Conservation (phyloP, 1,139 yeast species). For the Arxiozyma telluris region DNA sequence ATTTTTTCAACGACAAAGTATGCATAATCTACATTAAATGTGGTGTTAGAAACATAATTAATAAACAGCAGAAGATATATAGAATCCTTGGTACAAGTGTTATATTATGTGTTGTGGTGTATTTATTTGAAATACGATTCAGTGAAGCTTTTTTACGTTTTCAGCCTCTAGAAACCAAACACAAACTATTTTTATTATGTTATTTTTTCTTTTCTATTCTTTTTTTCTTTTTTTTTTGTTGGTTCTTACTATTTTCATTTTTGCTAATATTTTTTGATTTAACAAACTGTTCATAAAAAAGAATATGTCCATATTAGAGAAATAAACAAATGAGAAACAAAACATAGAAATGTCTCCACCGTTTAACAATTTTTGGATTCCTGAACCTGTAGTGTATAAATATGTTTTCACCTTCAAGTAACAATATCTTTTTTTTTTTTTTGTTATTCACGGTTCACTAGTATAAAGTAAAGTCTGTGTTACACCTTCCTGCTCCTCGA, state of each 20-base stretch:
- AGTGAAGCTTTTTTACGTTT: background rate
- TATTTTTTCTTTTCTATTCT: too few relatives aligned
- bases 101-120: background rate
- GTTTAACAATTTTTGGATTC: background rate
- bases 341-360: too few relatives aligned
- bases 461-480: background rate
- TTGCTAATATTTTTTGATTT: too few relatives aligned
- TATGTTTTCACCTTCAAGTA: background rate
- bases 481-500: background rate
- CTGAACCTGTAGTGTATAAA: background rate
- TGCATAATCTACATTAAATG: background rate
- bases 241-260: background rate
- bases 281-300: too few relatives aligned
- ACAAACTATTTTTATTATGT: too few relatives aligned
- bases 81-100: background rate
- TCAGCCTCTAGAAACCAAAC: background rate
- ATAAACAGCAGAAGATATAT: too few relatives aligned
- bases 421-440: too few relatives aligned
- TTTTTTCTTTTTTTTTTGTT: too few relatives aligned
- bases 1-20: constrained; percentile 5
- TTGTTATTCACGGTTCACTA: background rate
- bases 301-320: too few relatives aligned
- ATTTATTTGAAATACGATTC: background rate
- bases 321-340: background rate
- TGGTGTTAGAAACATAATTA: too few relatives aligned